Evolutionary conservation across 108 stramenopile genomes (phyloP).

Genomic region (Nitzschia sp.): DNA sequence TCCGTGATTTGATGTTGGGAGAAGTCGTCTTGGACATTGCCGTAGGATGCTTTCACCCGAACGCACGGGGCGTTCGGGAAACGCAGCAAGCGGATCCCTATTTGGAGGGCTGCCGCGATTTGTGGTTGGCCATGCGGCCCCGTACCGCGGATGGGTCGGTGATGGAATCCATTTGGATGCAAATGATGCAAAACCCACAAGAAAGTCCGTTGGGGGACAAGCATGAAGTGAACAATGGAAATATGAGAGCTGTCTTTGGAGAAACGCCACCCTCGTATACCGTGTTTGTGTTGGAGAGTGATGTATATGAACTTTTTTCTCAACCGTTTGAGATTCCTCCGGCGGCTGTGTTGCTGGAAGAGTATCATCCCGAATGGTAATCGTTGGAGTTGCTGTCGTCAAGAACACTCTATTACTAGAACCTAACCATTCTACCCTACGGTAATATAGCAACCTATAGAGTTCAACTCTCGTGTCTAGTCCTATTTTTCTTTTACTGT

Average conservation of each 20-base stretch:
- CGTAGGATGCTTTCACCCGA: constrained; percentile 78
- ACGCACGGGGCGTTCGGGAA: constrained; percentile 60
- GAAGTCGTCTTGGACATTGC: constrained; percentile 59
- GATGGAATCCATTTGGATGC: constrained; percentile 45
- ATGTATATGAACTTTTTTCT: constrained; percentile 36
- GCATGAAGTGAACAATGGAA: constrained; percentile 59
- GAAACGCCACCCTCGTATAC: constrained; percentile 42
- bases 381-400: too few relatives aligned
- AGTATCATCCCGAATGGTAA: constrained; percentile 1
- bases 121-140: constrained; percentile 74
- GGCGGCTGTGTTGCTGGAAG: constrained; percentile 20
- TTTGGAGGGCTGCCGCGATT: constrained; percentile 60
- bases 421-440: too few relatives aligned
- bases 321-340: constrained; percentile 16
- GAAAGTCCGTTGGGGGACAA: constrained; percentile 53
- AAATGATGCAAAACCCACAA: constrained; percentile 35
- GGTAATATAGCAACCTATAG: too few relatives aligned
- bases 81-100: constrained; percentile 30
- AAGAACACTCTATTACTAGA: too few relatives aligned
- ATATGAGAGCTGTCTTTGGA: constrained; percentile 70
- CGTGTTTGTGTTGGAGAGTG: constrained; percentile 37
- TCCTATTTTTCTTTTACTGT: too few relatives aligned
- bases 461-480: too few relatives aligned
- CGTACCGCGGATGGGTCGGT: constrained; percentile 43
- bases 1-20: constrained; percentile 51